Evolutionary conservation across 345 rosid species (phyloP).

Genomic region (Chamaenerion angustifolium): DNA sequence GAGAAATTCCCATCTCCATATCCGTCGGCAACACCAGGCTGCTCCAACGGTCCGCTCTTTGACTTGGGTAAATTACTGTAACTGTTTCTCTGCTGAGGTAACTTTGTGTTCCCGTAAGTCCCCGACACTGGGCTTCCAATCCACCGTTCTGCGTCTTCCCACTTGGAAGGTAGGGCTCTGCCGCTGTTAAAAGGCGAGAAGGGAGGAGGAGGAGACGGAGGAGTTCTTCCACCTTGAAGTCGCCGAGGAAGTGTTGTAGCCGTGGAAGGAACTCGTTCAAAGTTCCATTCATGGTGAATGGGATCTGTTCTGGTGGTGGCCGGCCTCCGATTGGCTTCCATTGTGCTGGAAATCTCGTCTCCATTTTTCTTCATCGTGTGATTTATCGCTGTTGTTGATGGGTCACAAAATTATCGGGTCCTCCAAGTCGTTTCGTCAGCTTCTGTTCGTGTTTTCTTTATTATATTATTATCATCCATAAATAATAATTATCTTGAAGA

Average conservation of each 20-base stretch:
- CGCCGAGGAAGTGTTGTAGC: conserved; percentile 1
- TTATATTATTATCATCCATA: too few species aligned
- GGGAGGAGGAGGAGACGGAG: conserved; percentile 41
- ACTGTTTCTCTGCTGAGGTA: conserved; percentile 11
- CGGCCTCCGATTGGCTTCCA: too few species aligned
- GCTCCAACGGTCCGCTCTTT: conserved; percentile 33
- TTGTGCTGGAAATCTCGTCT: too few species aligned
- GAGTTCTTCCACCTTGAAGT: conserved; percentile 17
- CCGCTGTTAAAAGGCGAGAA: conserved; percentile 74
- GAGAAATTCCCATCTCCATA: conserved; percentile 21
- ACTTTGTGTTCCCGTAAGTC: conserved; percentile 11
- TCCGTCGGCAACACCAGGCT: conserved; percentile 37
- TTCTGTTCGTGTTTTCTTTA: too few species aligned
- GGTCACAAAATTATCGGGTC: too few species aligned
- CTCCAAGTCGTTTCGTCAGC: too few species aligned
- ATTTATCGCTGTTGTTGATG: too few species aligned
- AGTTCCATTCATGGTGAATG: not conserved
- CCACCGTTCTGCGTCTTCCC: conserved; percentile 99
- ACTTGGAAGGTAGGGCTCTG: conserved; percentile 73
- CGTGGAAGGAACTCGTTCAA: not conserved
- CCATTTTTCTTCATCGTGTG: too few species aligned
- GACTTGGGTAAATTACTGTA: conserved; percentile 58
- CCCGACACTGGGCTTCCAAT: conserved; percentile 58
- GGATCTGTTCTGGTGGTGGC: too few species aligned
- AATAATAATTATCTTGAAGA: too few species aligned